Evolutionary conservation across 768 basidiomycete species (phyloP), one percentile per base, ranked within the genome.

Genomic region (Mycena filopes): DNA sequence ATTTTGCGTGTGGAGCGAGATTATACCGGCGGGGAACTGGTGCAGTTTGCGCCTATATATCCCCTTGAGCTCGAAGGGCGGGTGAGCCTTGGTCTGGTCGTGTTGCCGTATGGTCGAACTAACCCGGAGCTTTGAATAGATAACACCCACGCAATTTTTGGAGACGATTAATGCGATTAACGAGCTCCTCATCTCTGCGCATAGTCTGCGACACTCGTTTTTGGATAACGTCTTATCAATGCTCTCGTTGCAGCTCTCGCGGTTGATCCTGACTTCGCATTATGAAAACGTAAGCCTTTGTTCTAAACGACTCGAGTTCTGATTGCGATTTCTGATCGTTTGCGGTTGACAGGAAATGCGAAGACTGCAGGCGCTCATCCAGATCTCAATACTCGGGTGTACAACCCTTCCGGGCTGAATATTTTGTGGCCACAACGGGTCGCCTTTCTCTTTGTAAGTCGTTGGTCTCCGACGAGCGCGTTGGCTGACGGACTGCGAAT

Each of bases 121-220:
- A 42, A 45, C 45, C 60, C 9, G 29, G 21, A 16, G 45, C 55
- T 5, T 36, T 33, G 16, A 41, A 23, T 72, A 98, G 96, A 88
- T 99, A 72, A 92, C 93, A 12, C 94, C 96, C 25, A 93, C 92
- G 4, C 89, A 95, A 71, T 98, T 96, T 75, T 84, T 92, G 46
- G 91, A 94, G 76, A 92, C 94, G 31, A 90, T 99, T 75, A 96
- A 96, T 72, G 84, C 89, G 25, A 89, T 99, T 78, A 99, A 99
- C 78, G 89, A 92, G 72, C 80, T 90, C 21, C 84, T 99, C 58
- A 92, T 95, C 48, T 89, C 89, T 5, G 98, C 98, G 2, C 88
- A 98, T 74, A 93, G 94, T 68, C 79, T 93, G 58, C 79, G 82
- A 56, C 86, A 86, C 68, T 85, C 93, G 20, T 85, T 91, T 60